These are phyloP conservation scores for Hysterium pulicare DNA, from an alignment of 2,329 filamentous ascomycete species.

Conservation along the genomic window DNA sequence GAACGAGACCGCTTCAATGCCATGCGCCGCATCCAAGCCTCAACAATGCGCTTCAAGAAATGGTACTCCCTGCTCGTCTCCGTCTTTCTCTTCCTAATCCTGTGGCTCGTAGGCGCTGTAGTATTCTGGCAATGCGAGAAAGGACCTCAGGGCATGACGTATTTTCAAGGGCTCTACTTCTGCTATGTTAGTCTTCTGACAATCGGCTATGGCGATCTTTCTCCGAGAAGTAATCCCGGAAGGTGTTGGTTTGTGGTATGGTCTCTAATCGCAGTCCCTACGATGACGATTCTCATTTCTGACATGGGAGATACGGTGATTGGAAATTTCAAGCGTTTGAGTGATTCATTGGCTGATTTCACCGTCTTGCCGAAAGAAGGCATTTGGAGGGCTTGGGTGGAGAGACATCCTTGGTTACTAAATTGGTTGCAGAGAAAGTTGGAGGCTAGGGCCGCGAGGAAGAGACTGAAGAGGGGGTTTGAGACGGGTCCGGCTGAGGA, in stretches of 20 bases:
- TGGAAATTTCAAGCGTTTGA: slow-evolving; percentile 59
- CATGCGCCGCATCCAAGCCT: slow-evolving; percentile 75
- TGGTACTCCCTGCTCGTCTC: slow-evolving; percentile 74
- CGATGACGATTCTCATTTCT: slow-evolving; percentile 70
- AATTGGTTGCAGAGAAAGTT: slow-evolving; percentile 29
- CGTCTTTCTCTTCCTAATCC: slow-evolving; percentile 61
- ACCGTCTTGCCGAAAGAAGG: slow-evolving; percentile 63
- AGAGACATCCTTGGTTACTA: slow-evolving; percentile 46
- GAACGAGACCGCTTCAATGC: slow-evolving; percentile 68
- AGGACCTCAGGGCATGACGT: slow-evolving; percentile 57
- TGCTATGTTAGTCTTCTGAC: slow-evolving; percentile 79
- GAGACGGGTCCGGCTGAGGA: slow-evolving; percentile 36
- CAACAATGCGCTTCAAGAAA: slow-evolving; percentile 62
- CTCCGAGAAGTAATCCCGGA: slow-evolving; percentile 72
- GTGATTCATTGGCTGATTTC: slow-evolving; percentile 60
- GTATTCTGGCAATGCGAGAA: slow-evolving; percentile 66
- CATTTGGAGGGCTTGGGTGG: slow-evolving; percentile 51
- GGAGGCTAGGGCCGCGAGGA: slow-evolving; percentile 30
- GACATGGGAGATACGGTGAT: slow-evolving; percentile 75
- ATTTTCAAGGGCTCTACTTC: slow-evolving; percentile 83
- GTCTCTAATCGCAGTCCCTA: slow-evolving; percentile 80
- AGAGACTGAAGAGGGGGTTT: slow-evolving; percentile 49
- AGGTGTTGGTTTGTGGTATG: slow-evolving; percentile 92
- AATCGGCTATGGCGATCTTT: slow-evolving; percentile 80
- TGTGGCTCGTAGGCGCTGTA: slow-evolving; percentile 78